These are phyloP conservation scores for Chytriomyces sp. DNA, from an alignment of 192 early-diverging fungal species.

Conservation along the genomic window DNA sequence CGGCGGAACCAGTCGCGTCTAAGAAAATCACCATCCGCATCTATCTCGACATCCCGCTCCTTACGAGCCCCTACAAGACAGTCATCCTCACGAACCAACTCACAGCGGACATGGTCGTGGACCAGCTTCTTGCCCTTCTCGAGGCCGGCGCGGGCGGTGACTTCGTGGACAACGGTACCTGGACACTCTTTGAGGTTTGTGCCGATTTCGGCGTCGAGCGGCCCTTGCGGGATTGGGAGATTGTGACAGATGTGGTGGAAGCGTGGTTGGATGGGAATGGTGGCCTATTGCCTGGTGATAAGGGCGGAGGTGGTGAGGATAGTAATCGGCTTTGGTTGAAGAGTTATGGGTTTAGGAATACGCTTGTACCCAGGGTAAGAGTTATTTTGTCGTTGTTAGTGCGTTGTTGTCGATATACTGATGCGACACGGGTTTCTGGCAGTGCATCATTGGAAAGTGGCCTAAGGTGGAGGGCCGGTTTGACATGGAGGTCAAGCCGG, in stretches of 20 bases:
- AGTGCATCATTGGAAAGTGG: conserved; percentile 47
- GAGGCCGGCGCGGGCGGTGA: conserved; percentile 54
- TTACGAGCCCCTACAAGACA: conserved; percentile 65
- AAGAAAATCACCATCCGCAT: conserved; percentile 77
- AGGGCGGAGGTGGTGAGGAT: conserved; percentile 39
- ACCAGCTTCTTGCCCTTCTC: conserved; percentile 57
- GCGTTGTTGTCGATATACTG: conserved; percentile 29
- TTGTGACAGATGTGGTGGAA: conserved; percentile 76
- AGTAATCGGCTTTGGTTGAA: conserved; percentile 79
- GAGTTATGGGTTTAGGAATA: conserved; percentile 64
- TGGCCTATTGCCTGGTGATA: conserved; percentile 52
- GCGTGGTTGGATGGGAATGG: conserved; percentile 51
- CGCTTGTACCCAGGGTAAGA: conserved; percentile 62
- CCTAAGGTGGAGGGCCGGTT: conserved; percentile 66
- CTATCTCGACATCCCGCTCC: conserved; percentile 82
- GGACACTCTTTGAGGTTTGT: conserved; percentile 91
- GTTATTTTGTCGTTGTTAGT: not conserved
- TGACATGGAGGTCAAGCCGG: conserved; percentile 76
- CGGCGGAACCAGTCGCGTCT: not conserved
- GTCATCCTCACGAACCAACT: conserved; percentile 74
- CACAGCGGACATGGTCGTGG: conserved; percentile 70
- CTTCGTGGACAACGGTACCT: conserved; percentile 37
- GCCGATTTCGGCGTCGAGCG: conserved; percentile 87
- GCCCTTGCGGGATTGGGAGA: conserved; percentile 88
- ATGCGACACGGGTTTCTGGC: not conserved